phyloP scores from a whole-genome alignment of 2,329 filamentous ascomycete species.

The Periconia sp. region DNA sequence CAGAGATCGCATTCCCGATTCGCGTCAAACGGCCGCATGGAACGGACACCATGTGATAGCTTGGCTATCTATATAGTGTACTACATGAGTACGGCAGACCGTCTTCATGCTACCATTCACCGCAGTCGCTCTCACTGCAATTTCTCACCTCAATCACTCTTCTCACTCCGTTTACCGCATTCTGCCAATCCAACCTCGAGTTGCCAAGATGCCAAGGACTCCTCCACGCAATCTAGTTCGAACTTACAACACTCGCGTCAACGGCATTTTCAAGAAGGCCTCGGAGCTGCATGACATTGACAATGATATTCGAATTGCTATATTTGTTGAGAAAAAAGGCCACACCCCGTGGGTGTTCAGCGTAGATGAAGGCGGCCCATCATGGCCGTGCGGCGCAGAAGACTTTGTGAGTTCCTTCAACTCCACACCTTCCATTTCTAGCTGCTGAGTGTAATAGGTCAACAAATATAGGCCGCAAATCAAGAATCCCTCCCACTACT shows the following conservation, averaged over 20 bases:
- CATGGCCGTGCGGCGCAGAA: neutral
- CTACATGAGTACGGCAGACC: neutral
- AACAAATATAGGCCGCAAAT: neutral
- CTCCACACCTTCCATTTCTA: neutral
- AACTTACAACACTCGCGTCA: neutral
- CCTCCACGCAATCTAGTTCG: neutral
- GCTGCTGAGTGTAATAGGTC: neutral
- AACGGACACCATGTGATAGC: too few relatives aligned
- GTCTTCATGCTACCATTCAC: neutral
- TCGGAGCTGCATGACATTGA: neutral
- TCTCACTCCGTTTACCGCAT: too few relatives aligned
- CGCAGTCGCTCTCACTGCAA: too few relatives aligned
- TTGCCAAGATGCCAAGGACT: neutral
- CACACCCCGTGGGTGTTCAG: neutral
- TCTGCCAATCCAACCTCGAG: neutral
- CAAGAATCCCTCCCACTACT: slow-evolving; percentile 1
- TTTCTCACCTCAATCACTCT: too few relatives aligned
- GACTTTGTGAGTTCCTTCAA: slow-evolving; percentile 1
- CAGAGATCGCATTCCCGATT: too few relatives aligned
- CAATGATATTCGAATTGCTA: neutral
- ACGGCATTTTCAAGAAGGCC: slow-evolving; percentile 1
- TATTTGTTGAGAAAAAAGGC: neutral
- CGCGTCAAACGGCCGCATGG: neutral
- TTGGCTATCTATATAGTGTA: neutral
- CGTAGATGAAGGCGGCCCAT: neutral